Conservation (phyloP, 805 yeast genomes). For the Candida maltosa region DNA sequence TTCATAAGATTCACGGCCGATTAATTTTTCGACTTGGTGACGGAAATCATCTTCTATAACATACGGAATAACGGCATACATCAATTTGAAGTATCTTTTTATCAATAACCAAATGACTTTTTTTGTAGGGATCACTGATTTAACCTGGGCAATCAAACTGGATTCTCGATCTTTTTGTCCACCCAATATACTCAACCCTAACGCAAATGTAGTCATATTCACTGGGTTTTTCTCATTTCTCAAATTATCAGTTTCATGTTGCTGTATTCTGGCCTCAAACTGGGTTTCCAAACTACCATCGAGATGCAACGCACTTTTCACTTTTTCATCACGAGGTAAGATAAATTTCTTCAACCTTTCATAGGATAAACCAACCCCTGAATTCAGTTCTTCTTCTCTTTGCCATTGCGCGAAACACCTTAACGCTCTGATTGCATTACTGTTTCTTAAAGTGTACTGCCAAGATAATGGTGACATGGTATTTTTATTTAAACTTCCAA, state of each 20-base stretch:
- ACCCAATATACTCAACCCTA: slow-evolving; percentile 11
- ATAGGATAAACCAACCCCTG: background rate
- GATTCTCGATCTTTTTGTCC: slow-evolving; percentile 18
- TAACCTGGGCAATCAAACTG: slow-evolving; percentile 28
- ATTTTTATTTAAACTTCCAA: slow-evolving; percentile 21
- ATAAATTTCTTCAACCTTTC: slow-evolving; percentile 7
- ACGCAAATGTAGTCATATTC: slow-evolving; percentile 12
- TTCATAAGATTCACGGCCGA: slow-evolving; percentile 31
- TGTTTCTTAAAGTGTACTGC: slow-evolving; percentile 31
- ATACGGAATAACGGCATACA: slow-evolving; percentile 62
- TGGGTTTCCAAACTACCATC: slow-evolving; percentile 13
- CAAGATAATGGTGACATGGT: slow-evolving; percentile 37
- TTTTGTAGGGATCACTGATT: slow-evolving; percentile 46
- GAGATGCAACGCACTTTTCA: slow-evolving; percentile 17
- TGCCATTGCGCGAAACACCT: slow-evolving; percentile 23
- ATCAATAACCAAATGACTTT: slow-evolving; percentile 50
- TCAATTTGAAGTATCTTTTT: slow-evolving; percentile 52
- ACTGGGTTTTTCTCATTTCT: slow-evolving; percentile 9
- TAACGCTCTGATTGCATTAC: slow-evolving; percentile 24
- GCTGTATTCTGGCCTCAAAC: slow-evolving; percentile 27
- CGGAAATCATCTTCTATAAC: slow-evolving; percentile 55
- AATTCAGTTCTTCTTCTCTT: background rate
- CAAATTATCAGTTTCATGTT: slow-evolving; percentile 30
- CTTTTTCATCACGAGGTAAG: slow-evolving; percentile 12
- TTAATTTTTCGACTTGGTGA: slow-evolving; percentile 33